Percentiles rank a stretch among this genome's conserved stretches.
These are phyloP conservation scores for Solanum infundibuliforme DNA, from an alignment of 257 asterid species.

Conservation along the genomic window DNA sequence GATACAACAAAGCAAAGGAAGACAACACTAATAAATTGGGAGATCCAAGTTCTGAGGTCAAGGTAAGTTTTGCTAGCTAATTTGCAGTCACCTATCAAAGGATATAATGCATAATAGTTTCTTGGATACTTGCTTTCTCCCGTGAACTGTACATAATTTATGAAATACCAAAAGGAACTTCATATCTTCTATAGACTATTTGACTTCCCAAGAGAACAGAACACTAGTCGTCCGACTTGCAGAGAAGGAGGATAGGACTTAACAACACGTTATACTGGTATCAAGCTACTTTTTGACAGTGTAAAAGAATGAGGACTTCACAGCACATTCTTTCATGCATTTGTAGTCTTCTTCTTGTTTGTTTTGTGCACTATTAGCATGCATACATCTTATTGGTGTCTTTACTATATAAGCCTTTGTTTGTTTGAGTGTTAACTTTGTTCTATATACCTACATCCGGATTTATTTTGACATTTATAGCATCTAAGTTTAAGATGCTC, in stretches of 20 bases:
- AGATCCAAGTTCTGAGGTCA: conserved; percentile 52
- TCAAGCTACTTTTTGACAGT: background rate
- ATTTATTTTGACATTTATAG: background rate
- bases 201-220: background rate
- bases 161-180: background rate
- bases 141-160: background rate
- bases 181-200: background rate
- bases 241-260: background rate
- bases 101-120: background rate
- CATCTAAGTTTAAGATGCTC: background rate
- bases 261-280: background rate
- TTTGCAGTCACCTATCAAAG: background rate
- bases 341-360: background rate
- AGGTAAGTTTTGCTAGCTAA: conserved; percentile 25
- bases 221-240: background rate
- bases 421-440: background rate
- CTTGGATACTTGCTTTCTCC: background rate
- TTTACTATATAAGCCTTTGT: background rate
- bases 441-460: background rate
- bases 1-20: conserved; percentile 49
- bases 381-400: background rate
- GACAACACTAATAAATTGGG: conserved; percentile 34
- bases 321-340: background rate
- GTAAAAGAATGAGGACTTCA: background rate
- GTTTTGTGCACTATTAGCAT: background rate